These are phyloP conservation scores for Boletus sp. DNA, from an alignment of 768 basidiomycete genomes.

Conservation along the genomic window DNA sequence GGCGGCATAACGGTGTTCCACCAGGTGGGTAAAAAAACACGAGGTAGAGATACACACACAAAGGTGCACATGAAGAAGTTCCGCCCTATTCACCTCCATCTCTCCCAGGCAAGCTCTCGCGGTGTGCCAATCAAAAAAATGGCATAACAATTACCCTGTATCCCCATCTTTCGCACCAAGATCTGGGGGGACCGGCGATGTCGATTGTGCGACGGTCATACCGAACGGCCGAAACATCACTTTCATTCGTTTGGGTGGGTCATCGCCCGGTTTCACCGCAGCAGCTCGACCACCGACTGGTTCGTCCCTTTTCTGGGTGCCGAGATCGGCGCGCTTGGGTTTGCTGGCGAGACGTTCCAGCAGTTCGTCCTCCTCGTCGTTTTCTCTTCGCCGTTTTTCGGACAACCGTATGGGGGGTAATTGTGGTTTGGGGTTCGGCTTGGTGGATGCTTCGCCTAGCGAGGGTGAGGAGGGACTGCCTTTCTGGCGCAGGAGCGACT, in stretches of 20 bases:
- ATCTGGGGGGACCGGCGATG: constrained; percentile 54
- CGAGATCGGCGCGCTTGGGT: constrained; percentile 53
- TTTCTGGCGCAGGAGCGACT: constrained; percentile 46
- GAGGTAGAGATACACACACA: constrained; percentile 9
- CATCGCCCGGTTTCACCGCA: constrained; percentile 35
- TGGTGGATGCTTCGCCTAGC: constrained; percentile 25
- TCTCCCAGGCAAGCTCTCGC: constrained; percentile 37
- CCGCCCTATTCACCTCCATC: constrained; percentile 2
- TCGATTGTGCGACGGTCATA: constrained; percentile 30
- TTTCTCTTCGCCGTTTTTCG: constrained; percentile 70
- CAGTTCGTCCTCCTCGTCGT: constrained; percentile 69
- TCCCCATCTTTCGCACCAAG: constrained; percentile 70
- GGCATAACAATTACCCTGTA: constrained; percentile 48
- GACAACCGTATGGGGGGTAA: constrained; percentile 51
- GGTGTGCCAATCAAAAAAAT: background rate
- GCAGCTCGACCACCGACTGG: constrained; percentile 19
- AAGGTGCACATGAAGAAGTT: constrained; percentile 1
- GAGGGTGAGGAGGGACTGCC: constrained; percentile 40
- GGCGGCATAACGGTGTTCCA: background rate
- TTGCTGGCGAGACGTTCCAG: constrained; percentile 60
- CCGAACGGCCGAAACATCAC: constrained; percentile 55
- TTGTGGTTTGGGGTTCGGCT: constrained; percentile 31
- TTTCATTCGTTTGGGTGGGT: constrained; percentile 69
- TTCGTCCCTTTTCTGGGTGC: constrained; percentile 42
- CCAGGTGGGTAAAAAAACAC: constrained; percentile 7